Conservation (phyloP, 345 rosid species). For the Cardamine chenopodiifolia region DNA sequence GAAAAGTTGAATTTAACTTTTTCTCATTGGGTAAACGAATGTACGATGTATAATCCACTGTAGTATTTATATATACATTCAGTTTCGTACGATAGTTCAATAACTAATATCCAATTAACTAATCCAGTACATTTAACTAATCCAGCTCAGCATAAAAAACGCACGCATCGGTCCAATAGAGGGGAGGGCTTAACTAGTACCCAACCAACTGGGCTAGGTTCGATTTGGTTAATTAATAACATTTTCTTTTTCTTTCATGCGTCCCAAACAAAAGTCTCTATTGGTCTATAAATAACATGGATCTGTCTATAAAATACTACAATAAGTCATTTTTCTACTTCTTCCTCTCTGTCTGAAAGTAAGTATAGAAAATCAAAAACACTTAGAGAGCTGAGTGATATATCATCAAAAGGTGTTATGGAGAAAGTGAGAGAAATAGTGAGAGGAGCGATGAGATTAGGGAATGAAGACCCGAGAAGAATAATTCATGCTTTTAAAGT, state of each 20-base stretch:
- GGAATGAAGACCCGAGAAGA: slow-evolving; percentile 5
- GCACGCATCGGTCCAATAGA: slow-evolving; percentile 1
- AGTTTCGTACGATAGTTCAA: neutral
- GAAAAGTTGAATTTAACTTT: neutral
- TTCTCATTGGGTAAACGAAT: neutral
- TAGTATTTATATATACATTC: too few relatives aligned
- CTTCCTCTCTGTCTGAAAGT: neutral
- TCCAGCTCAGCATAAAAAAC: neutral
- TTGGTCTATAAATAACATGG: neutral
- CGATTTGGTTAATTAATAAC: neutral
- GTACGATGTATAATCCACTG: neutral
- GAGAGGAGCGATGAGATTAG: neutral
- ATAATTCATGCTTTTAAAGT: slow-evolving; percentile 10
- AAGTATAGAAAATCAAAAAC: too few relatives aligned
- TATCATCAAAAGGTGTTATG: neutral
- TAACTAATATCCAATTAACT: neutral
- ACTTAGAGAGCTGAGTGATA: too few relatives aligned
- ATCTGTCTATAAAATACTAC: neutral
- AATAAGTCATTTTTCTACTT: neutral
- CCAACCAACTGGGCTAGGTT: slow-evolving; percentile 11
- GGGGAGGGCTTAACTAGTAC: slow-evolving; percentile 20
- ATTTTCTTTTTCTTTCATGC: neutral
- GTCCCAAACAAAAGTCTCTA: neutral
- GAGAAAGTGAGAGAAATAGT: neutral
- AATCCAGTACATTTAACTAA: too few relatives aligned